Percentiles rank a stretch among this genome's conserved stretches.
These are phyloP conservation scores for Colletotrichum eremochloae DNA, from an alignment of 2,329 filamentous ascomycete species.

Conservation along the genomic window DNA sequence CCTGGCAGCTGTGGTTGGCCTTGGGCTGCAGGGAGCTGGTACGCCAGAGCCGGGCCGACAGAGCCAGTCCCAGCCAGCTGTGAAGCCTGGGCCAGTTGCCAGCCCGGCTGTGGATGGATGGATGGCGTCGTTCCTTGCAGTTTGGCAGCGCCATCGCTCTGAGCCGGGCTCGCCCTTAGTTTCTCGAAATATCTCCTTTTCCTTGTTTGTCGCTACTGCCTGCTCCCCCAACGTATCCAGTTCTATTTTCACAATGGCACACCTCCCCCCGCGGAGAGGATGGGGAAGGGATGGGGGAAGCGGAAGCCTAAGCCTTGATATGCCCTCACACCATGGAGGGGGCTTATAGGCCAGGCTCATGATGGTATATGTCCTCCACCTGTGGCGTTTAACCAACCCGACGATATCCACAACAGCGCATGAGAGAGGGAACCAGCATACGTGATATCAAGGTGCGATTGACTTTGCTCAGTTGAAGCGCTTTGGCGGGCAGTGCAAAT, in stretches of 20 bases:
- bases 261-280: conserved; percentile 1
- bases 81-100: conserved; percentile 20
- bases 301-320: background rate
- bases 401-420: conserved; percentile 1
- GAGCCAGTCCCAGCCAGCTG: conserved; percentile 20
- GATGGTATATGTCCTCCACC: background rate
- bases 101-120: conserved; percentile 22
- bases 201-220: conserved; percentile 26
- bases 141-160: conserved; percentile 23
- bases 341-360: background rate
- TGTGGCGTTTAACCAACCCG: conserved; percentile 16
- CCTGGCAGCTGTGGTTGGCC: conserved; percentile 1
- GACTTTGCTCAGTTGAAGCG: background rate
- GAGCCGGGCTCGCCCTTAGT: conserved; percentile 22
- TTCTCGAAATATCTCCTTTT: conserved; percentile 25
- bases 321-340: background rate
- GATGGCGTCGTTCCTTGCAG: conserved; percentile 27
- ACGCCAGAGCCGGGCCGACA: conserved; percentile 10
- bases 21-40: background rate
- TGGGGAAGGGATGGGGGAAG: conserved; percentile 6
- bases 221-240: background rate
- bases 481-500: background rate
- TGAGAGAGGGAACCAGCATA: background rate
- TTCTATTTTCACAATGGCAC: conserved; percentile 8
- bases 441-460: conserved; percentile 16